Conservation (phyloP, 2,329 filamentous ascomycete genomes). For the Thermothelomyces thermophilus region DNA sequence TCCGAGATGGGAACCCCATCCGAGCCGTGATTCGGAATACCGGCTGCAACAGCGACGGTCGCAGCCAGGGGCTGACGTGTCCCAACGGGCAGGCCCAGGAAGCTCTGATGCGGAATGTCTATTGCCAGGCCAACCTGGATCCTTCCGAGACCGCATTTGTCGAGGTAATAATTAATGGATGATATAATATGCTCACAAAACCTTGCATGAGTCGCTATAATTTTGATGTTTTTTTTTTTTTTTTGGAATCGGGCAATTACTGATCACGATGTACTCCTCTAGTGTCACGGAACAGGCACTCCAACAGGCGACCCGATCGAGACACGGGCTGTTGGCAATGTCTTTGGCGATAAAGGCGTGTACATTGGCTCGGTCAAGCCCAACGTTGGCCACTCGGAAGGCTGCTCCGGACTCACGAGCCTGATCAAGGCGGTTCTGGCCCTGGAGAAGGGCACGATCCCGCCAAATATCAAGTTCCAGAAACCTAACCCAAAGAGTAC, state of each 20-base stretch:
- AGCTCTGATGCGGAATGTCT: constrained; percentile 11
- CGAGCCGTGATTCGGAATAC: constrained; percentile 29
- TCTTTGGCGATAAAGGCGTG: constrained; percentile 27
- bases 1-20: constrained; percentile 26
- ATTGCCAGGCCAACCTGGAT: constrained; percentile 1
- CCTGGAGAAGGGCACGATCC: constrained; percentile 41
- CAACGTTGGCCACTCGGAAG: constrained; percentile 33
- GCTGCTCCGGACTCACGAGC: constrained; percentile 28
- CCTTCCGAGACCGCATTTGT: constrained; percentile 9
- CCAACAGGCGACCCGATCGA: constrained; percentile 41
- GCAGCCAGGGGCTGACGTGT: constrained; percentile 5
- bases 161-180: constrained; percentile 6
- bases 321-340: constrained; percentile 33
- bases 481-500: constrained; percentile 34
- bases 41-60: constrained; percentile 21
- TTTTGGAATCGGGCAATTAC: too few relatives aligned
- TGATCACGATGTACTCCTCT: not conserved
- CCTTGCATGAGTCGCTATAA: too few relatives aligned
- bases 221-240: too few relatives aligned
- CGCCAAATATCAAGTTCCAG: constrained; percentile 28
- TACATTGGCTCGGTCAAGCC: constrained; percentile 33
- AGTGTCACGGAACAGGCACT: constrained; percentile 42
- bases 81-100: constrained; percentile 12
- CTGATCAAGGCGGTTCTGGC: constrained; percentile 33
- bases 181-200: not conserved